Percentiles rank a stretch among this genome's conserved stretches.
These are phyloP conservation scores for Sphaerostilbella broomeana DNA, from an alignment of 2,329 filamentous ascomycete genomes.

Conservation along the genomic window DNA sequence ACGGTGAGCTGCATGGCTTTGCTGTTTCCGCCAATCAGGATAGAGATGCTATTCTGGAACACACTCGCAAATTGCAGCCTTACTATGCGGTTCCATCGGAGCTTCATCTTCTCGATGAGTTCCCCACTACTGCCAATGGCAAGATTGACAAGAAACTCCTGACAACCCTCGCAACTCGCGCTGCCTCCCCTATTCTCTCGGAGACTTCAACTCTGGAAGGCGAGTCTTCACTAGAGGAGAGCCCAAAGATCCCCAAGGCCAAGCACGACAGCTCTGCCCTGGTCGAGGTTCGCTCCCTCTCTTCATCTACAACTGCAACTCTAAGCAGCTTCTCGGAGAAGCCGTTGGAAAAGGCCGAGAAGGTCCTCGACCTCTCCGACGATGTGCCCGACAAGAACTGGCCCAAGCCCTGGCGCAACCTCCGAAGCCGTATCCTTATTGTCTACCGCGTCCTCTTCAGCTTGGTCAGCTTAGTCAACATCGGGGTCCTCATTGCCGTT, in stretches of 20 bases:
- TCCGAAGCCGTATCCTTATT: conserved; percentile 42
- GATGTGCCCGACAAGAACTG: conserved; percentile 37
- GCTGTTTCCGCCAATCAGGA: conserved; percentile 33
- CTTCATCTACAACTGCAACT: conserved; percentile 21
- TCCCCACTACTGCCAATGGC: conserved; percentile 49
- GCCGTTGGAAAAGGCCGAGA: conserved; percentile 20
- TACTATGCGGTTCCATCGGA: conserved; percentile 49
- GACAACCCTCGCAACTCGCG: conserved; percentile 24
- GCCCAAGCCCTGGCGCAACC: conserved; percentile 31
- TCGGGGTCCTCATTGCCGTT: conserved; percentile 40
- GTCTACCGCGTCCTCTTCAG: conserved; percentile 53
- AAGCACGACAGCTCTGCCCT: conserved; percentile 16
- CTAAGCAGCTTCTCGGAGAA: conserved; percentile 22
- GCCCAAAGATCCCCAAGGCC: background rate
- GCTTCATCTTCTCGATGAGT: conserved; percentile 35
- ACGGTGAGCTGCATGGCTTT: conserved; percentile 45
- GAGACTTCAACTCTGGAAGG: conserved; percentile 8
- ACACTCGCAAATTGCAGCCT: conserved; percentile 39
- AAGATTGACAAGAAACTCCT: conserved; percentile 49
- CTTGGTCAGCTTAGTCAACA: conserved; percentile 44
- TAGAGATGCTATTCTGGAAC: conserved; percentile 31
- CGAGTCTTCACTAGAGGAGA: conserved; percentile 8
- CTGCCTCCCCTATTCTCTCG: conserved; percentile 7
- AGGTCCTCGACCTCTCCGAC: conserved; percentile 21
- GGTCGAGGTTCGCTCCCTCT: conserved; percentile 25